A percentile compares a stretch with the other conserved stretches of the same genome.
Evolutionary conservation across 306 rosid genomes (phyloP).

Genomic region (Ormosia semicastrata): DNA sequence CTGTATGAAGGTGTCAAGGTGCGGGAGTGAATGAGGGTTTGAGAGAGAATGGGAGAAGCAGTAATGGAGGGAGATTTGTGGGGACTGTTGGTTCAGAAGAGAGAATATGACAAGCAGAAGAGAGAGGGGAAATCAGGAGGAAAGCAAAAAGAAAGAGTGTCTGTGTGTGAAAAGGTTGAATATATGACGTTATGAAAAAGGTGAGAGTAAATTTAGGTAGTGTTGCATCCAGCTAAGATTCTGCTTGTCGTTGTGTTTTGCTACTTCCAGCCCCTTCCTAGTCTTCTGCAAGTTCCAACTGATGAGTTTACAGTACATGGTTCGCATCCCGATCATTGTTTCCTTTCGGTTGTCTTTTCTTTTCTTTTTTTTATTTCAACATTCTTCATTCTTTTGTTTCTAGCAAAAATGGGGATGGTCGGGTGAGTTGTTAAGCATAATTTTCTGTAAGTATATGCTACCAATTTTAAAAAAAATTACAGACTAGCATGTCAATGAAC

Average conservation of each 20-base stretch:
- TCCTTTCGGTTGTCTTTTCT: constrained; percentile 8
- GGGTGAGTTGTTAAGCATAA: too few relatives aligned
- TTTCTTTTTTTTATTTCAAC: background rate
- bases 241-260: constrained; percentile 27
- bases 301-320: too few relatives aligned
- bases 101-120: background rate
- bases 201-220: constrained; percentile 25
- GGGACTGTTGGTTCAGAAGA: background rate
- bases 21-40: background rate
- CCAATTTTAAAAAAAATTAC: too few relatives aligned
- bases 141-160: background rate
- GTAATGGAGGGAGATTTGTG: background rate
- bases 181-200: background rate
- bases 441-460: too few relatives aligned
- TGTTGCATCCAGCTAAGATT: constrained; percentile 86
- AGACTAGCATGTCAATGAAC: too few relatives aligned
- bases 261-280: background rate
- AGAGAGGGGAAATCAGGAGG: background rate
- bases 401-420: background rate
- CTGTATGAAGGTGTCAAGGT: background rate
- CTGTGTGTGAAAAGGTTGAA: constrained; percentile 32
- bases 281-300: background rate
- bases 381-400: background rate
- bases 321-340: background rate
- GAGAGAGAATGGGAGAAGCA: background rate